Evolutionary conservation across 306 rosid species (phyloP), one percentile per base, ranked within the genome.

Genomic region (Sechiopsis laciniata): DNA sequence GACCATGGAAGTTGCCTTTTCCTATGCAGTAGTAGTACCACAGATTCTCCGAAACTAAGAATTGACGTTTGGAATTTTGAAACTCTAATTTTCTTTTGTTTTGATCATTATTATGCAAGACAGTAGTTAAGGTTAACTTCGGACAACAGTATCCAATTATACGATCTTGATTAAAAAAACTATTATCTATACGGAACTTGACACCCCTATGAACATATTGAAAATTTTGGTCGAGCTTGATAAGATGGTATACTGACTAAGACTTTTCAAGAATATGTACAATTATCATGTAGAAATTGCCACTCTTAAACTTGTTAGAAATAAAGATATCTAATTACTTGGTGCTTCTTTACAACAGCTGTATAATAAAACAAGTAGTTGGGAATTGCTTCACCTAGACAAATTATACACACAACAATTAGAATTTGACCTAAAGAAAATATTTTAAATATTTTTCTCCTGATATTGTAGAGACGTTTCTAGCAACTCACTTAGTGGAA

Each of bases 401-500:
- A 69, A 69, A 69, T 13, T 50, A 50, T 40, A 69, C 40, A 22
- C 8, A 7, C 0, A 48, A 50, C 73, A 50, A 22, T 50, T 13
- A 50, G 73, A 22, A 50, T 50, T 50, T 21, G 22, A 10, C 19
- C 55, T 69, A 12, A 16, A 19, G 20, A 50, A 32, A 15, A 46
- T 45, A 48, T 16, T 59, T 71, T 17, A 17, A 8, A 57, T 13
- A 32, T 22, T 24, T 15, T 66, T 20, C 57, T 69, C 45, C 32
- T 77, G 11, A 50, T 84, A 73, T 72, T 82, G 72, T 87, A 94
- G 99, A 83, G 99, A 94, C 74, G 80, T 94, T 81, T 95, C 97
- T 78, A 89, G 96, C 79, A 95, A 95, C 84, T 88, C 92, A 40
- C 87, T 95, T 17, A 75, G 88, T 76, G 99, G 99, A 80, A 86